phyloP scores from a whole-genome alignment of 192 early-diverging fungal species.

The Coemansia sp. region DNA sequence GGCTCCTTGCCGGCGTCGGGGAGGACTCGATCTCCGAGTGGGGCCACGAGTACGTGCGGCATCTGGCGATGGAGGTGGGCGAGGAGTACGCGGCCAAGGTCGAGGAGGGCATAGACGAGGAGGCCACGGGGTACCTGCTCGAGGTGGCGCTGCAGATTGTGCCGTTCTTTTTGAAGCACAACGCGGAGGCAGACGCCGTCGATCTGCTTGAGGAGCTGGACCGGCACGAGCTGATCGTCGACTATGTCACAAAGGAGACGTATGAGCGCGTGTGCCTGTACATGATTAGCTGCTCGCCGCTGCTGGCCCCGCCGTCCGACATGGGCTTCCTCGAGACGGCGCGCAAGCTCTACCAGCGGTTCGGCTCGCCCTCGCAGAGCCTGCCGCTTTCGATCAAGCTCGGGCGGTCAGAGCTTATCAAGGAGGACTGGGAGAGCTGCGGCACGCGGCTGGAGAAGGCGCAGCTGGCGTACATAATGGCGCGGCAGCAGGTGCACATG shows the following conservation, averaged over 20 bases:
- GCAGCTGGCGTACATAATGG: constrained; percentile 93
- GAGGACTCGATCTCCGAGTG: constrained; percentile 79
- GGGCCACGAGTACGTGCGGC: constrained; percentile 99
- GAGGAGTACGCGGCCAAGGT: constrained; percentile 68
- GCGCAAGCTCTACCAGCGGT: constrained; percentile 84
- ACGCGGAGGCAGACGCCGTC: constrained; percentile 97
- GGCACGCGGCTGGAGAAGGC: constrained; percentile 82
- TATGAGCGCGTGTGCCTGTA: constrained; percentile 94
- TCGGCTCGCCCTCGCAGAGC: constrained; percentile 77
- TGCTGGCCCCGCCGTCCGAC: constrained; percentile 90
- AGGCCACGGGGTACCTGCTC: constrained; percentile 59
- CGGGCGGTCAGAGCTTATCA: constrained; percentile 75
- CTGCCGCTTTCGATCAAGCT: constrained; percentile 83
- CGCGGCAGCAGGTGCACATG: constrained; percentile 79
- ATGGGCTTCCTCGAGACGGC: constrained; percentile 77
- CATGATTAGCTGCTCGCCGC: constrained; percentile 89
- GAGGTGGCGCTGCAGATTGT: constrained; percentile 79
- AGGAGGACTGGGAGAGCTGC: constrained; percentile 83
- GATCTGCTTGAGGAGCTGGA: constrained; percentile 93
- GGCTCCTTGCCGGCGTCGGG: constrained; percentile 71
- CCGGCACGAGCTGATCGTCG: constrained; percentile 69
- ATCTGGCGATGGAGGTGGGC: constrained; percentile 88
- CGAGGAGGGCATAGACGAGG: constrained; percentile 58
- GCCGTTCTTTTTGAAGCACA: constrained; percentile 94
- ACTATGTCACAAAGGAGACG: constrained; percentile 89